phyloP scores from a whole-genome alignment of 176 grass and related monocot species.

The Elymus sibiricus region DNA sequence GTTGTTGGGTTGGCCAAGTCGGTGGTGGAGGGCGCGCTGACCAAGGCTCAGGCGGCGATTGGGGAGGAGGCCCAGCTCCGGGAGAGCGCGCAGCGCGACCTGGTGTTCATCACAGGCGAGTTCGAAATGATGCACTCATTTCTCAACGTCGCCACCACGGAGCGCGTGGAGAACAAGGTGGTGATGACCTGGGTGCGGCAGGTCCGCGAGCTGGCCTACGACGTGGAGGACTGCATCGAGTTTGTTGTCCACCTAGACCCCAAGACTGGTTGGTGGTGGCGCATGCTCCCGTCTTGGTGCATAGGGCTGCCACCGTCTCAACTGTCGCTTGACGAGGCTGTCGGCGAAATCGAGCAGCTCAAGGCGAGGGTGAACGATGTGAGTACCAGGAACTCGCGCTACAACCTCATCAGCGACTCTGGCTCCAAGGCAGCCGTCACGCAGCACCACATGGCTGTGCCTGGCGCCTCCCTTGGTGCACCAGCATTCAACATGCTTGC shows the following conservation, averaged over 20 bases:
- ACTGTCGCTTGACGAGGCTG: background rate
- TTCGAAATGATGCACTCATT: slow-evolving; percentile 35
- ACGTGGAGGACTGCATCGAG: slow-evolving; percentile 33
- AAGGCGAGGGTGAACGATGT: slow-evolving; percentile 15
- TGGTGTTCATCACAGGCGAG: slow-evolving; percentile 14
- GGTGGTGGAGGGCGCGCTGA: background rate
- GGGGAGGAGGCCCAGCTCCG: slow-evolving; percentile 1
- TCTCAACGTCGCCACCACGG: background rate
- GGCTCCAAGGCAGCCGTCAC: background rate
- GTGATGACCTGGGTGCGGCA: slow-evolving; percentile 21
- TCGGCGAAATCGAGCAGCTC: background rate
- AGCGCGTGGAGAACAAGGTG: background rate
- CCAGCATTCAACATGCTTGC: background rate
- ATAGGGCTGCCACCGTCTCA: background rate
- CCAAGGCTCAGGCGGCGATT: background rate
- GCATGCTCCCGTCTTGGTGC: background rate
- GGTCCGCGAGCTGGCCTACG: slow-evolving; percentile 11
- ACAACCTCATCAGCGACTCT: background rate
- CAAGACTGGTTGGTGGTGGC: background rate
- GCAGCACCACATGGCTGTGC: background rate
- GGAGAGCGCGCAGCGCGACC: background rate
- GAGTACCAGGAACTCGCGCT: background rate
- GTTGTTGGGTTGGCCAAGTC: slow-evolving; percentile 20
- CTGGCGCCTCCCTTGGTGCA: background rate
- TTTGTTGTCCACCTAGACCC: slow-evolving; percentile 1